Base-by-base conservation (phyloP, 1,139 yeast species). In the Candida sanyaensis region DNA sequence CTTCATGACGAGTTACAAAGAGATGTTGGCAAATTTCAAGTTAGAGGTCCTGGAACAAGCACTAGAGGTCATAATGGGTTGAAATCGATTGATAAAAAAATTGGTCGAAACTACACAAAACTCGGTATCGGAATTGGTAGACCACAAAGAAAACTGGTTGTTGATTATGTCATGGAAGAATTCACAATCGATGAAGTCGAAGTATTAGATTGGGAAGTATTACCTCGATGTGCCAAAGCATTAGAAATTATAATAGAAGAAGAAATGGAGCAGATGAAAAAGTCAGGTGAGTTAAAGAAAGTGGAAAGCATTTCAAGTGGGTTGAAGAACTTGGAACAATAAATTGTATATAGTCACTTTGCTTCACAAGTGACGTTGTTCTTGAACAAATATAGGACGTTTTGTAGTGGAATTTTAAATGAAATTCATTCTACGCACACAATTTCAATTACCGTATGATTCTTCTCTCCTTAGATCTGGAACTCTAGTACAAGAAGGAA, bases 31-130 rank as follows among this genome's bases (percentile, higher is more conserved):
- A 77, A 79, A 46, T 68, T 81, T 24, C 86, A 85, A 56, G 62
- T 86, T 8, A 70, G 88, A 46, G 71, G 66, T 32, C 82, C 78
- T 21, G 78, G 77, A 2, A 71, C 86, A 6, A 79, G 88, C 49
- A 75, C 83, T 9, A 67, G 90, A 49, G 96, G 96, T 0, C 97
- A 90, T 58, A 89, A 88, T 60, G 97, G 97, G 0, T 69, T 90
- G 40, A 74, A 78, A 53, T 80, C 86, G 34, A 76, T 88, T 13
- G 77, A 76, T 43, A 58, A 62, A 13, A 48, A 52, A 24, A 56
- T 78, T 12, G 68, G 66, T 48, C 74, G 75, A 1, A 43, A 34
- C 7, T 83, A 81, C 55, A 72, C 77, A 10, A 77, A 85, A 50
- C 12, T 44, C n/a, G 80, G 86, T 11, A 69, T 90, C 8, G 97